Percentiles rank a stretch among this genome's conserved stretches.
Evolutionary conservation across 495 filamentous ascomycete genomes (phyloP).

Genomic region (Bacidia gigantensis): DNA sequence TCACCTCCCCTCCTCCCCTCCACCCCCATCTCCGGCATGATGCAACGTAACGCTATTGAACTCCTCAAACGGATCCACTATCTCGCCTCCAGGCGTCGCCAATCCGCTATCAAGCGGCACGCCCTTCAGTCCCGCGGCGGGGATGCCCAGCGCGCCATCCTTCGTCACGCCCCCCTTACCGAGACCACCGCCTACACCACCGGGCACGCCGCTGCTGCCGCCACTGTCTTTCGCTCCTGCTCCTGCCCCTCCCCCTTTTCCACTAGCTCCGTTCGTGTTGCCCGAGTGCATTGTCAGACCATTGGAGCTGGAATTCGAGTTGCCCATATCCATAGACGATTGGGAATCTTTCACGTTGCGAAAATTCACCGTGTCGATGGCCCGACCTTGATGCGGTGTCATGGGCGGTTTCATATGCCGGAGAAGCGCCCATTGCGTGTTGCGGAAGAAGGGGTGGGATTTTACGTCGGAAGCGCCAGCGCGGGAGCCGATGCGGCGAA

Average conservation of each 20-base stretch:
- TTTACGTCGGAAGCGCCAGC: conserved; percentile 97
- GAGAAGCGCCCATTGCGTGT: conserved; percentile 91
- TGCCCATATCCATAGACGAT: conserved; percentile 71
- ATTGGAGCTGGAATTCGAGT: too few relatives aligned
- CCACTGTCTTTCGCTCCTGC: background rate
- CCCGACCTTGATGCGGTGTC: conserved; percentile 82
- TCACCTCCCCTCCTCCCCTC: background rate
- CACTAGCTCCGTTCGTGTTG: background rate
- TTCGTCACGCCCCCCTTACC: conserved; percentile 12
- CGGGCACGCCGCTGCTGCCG: background rate
- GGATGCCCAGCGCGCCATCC: conserved; percentile 8
- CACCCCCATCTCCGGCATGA: conserved; percentile 77
- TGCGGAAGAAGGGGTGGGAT: conserved; percentile 87
- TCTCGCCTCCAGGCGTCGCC: conserved; percentile 70
- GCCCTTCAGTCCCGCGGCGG: conserved; percentile 37
- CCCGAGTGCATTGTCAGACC: conserved; percentile 2
- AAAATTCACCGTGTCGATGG: conserved; percentile 91
- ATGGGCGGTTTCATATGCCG: conserved; percentile 98
- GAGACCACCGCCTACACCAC: conserved; percentile 29
- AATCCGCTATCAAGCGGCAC: conserved; percentile 76
- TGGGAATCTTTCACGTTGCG: conserved; percentile 94
- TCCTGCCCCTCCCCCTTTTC: background rate
- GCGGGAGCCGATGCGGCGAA: conserved; percentile 82
- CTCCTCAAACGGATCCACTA: conserved; percentile 92
- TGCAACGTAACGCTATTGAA: conserved; percentile 98